Conservation (phyloP, 2,329 filamentous ascomycete species). For the Nemania bipapillata region DNA sequence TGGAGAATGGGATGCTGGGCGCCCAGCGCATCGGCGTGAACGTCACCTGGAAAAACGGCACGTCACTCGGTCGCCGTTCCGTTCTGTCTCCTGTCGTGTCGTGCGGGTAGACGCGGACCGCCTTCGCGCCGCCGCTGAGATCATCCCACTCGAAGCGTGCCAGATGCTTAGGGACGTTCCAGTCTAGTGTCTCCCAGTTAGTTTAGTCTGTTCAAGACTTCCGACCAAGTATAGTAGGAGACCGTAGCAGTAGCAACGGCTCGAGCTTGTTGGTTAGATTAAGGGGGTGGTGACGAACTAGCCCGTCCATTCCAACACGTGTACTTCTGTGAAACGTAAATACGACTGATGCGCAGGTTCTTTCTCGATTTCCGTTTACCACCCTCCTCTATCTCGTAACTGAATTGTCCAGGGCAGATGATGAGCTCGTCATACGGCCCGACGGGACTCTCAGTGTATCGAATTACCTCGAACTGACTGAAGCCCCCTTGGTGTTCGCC, state of each 20-base stretch:
- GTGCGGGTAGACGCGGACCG: slow-evolving; percentile 59
- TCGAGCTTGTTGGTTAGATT: background rate
- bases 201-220: background rate
- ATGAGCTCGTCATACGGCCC: slow-evolving; percentile 66
- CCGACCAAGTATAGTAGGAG: too few relatives aligned
- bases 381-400: slow-evolving; percentile 53
- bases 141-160: slow-evolving; percentile 62
- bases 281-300: slow-evolving; percentile 53
- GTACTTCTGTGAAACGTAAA: slow-evolving; percentile 65
- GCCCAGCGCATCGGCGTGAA: slow-evolving; percentile 57
- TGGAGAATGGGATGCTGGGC: slow-evolving; percentile 59
- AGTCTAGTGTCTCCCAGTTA: slow-evolving; percentile 54
- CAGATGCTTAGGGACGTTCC: slow-evolving; percentile 67
- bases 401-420: slow-evolving; percentile 60
- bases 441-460: slow-evolving; percentile 63
- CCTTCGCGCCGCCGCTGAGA: slow-evolving; percentile 52
- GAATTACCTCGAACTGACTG: slow-evolving; percentile 62
- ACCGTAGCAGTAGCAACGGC: too few relatives aligned
- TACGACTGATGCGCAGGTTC: slow-evolving; percentile 61
- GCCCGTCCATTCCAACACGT: slow-evolving; percentile 64
- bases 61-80: slow-evolving; percentile 51
- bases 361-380: slow-evolving; percentile 50
- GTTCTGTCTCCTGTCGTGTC: slow-evolving; percentile 50
- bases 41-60: slow-evolving; percentile 60
- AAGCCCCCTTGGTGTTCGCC: slow-evolving; percentile 59